Conservation (phyloP, 805 yeast genomes). For the Tetrapisispora pingtungensis region DNA sequence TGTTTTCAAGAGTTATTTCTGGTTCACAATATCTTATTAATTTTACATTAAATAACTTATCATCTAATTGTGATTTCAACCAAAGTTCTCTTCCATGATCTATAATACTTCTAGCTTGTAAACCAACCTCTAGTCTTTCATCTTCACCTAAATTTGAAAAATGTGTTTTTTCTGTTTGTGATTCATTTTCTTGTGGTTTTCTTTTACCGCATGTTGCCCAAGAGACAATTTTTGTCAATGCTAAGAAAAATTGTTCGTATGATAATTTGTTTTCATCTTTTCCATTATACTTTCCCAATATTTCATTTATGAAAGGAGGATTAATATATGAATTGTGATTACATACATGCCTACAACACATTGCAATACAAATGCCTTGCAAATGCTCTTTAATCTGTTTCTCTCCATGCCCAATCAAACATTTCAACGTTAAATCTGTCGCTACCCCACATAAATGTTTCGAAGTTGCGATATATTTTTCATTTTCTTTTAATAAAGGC, state of each 20-base stretch:
- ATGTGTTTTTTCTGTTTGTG: conserved; percentile 24
- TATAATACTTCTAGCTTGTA: conserved; percentile 57
- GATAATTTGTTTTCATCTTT: conserved; percentile 9
- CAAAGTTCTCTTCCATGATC: conserved; percentile 53
- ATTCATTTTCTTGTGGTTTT: not conserved
- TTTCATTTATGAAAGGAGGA: conserved; percentile 15
- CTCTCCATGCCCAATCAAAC: conserved; percentile 36
- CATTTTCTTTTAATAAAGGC: conserved; percentile 27
- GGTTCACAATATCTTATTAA: conserved; percentile 50
- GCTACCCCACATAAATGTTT: conserved; percentile 93
- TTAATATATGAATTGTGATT: conserved; percentile 36
- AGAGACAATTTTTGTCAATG: conserved; percentile 57
- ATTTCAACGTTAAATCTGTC: conserved; percentile 71
- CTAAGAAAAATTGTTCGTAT: conserved; percentile 31
- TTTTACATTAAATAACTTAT: conserved; percentile 34
- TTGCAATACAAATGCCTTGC: conserved; percentile 66
- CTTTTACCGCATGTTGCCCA: conserved; percentile 79
- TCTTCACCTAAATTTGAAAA: conserved; percentile 35
- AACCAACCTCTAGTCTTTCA: conserved; percentile 53
- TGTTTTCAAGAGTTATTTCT: conserved; percentile 62
- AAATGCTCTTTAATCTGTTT: conserved; percentile 15
- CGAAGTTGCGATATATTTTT: conserved; percentile 49
- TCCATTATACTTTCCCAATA: conserved; percentile 32
- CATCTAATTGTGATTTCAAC: conserved; percentile 34
- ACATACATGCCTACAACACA: conserved; percentile 90